Base-by-base conservation (phyloP, 1,284 basidiomycete species). In the Ustilago esculenta region DNA sequence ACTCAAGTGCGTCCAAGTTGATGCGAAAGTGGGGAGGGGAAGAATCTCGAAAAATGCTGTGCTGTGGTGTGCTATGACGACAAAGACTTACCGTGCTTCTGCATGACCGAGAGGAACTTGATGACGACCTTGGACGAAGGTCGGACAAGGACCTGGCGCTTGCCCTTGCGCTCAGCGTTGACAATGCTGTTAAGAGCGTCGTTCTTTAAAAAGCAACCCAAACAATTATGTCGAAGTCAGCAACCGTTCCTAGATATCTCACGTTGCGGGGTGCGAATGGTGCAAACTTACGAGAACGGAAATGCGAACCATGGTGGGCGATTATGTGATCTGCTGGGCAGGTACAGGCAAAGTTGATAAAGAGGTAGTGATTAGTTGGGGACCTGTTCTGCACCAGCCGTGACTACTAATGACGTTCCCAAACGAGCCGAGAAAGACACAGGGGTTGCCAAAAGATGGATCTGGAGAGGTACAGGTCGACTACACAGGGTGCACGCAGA, bases 41-140 rank as follows among this genome's bases (percentile, higher is more conserved):
- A 37, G 34, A n/a, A n/a, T n/a, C n/a, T n/a, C n/a, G n/a, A n/a
- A n/a, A 29, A 21, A 36, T 45, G 24, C 34, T 17, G 18, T 33
- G 36, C 45, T 40, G n/a, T 46, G 46, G 20, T 48, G 10, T 10
- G 42, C 42, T 34, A 45, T 54, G 49, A n/a, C 18, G 33, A 6
- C 23, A n/a, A 21, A 47, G n/a, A 80, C 79, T 65, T 72, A 81
- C 79, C 80, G 66, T 81, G 80, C 72, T 80, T 80, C 68, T 81
- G 80, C 80, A 81, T 81, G 49, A 79, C 77, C 24, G 73, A 74
- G 27, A 81, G 73, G 77, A 81, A 81, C 77, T 81, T 81, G 73
- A 81, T 65, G 67, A 80, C 73, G 67, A 81, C 80, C 80, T 81
- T 81, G 58, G 77, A 80, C 40, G 75, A 78, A 50, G 80, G 80